A percentile compares a stretch with the other conserved stretches of the same genome.
phyloP scores from a whole-genome alignment of 169 alveolate genomes.

The Eimeria praecox region DNA sequence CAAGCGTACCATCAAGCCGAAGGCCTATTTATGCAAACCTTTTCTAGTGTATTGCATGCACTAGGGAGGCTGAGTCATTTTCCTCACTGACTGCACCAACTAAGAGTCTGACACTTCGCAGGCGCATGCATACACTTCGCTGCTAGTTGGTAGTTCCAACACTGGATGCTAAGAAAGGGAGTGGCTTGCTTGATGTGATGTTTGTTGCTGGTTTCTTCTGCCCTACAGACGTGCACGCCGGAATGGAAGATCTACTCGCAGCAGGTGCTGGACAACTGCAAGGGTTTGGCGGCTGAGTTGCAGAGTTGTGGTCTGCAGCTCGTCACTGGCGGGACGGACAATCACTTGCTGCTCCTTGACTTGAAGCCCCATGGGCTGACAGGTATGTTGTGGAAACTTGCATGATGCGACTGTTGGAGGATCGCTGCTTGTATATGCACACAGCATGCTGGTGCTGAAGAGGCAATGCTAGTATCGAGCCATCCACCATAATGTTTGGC shows the following conservation, averaged over 20 bases:
- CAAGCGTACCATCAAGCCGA: conserved; percentile 15
- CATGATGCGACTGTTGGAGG: background rate
- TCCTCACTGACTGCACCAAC: background rate
- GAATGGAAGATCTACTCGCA: conserved; percentile 79
- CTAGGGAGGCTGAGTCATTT: background rate
- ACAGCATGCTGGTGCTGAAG: background rate
- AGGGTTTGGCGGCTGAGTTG: conserved; percentile 63
- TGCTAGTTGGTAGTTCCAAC: background rate
- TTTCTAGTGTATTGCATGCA: background rate
- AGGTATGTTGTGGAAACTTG: conserved; percentile 81
- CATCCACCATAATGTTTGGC: background rate
- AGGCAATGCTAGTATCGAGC: background rate
- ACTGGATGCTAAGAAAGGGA: background rate
- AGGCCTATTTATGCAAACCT: background rate
- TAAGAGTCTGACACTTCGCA: background rate
- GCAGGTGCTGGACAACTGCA: conserved; percentile 76
- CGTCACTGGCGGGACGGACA: conserved; percentile 95
- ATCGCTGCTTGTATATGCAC: background rate
- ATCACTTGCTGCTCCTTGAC: conserved; percentile 94
- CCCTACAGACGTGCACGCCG: conserved; percentile 77
- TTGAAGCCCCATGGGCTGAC: conserved; percentile 91
- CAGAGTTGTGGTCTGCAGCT: conserved; percentile 74
- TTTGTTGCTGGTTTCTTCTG: background rate
- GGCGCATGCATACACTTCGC: background rate
- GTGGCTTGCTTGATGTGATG: background rate